These are phyloP conservation scores for Boletus calvinii DNA, from an alignment of 1,284 basidiomycete species.

Conservation along the genomic window DNA sequence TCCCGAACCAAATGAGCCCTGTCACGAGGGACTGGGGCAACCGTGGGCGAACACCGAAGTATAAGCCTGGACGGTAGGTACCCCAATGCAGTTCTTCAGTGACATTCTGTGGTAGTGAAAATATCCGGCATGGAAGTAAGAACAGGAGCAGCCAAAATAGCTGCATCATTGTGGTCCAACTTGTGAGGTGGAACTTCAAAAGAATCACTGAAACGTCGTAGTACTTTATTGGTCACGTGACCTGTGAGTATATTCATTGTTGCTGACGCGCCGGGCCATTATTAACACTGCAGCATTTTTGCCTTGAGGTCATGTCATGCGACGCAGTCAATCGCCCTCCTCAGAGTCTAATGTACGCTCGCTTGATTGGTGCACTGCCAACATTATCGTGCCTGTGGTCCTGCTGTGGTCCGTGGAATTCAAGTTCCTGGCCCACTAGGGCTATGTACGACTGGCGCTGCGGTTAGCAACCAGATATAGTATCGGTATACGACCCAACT, in stretches of 20 bases:
- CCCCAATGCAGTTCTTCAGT: constrained; percentile 85
- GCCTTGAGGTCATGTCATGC: too few relatives aligned
- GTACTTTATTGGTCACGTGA: constrained; percentile 13
- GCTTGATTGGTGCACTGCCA: constrained; percentile 8
- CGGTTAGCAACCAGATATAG: too few relatives aligned
- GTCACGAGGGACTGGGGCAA: constrained; percentile 86
- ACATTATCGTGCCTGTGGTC: background rate
- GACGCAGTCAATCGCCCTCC: too few relatives aligned
- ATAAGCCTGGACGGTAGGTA: constrained; percentile 86
- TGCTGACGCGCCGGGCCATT: too few relatives aligned
- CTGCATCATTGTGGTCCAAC: constrained; percentile 15
- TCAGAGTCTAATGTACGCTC: constrained; percentile 3
- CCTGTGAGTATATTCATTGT: too few relatives aligned
- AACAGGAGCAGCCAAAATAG: constrained; percentile 33
- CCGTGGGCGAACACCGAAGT: constrained; percentile 87
- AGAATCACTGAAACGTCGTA: too few relatives aligned
- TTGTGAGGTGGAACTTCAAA: too few relatives aligned
- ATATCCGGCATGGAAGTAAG: constrained; percentile 18
- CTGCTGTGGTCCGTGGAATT: background rate
- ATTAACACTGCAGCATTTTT: too few relatives aligned
- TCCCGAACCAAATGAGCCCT: constrained; percentile 90
- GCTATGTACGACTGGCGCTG: background rate
- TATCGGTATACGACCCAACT: too few relatives aligned
- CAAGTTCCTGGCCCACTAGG: background rate
- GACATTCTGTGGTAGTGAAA: constrained; percentile 33